These are phyloP conservation scores for Cladophialophora psammophila DNA, from an alignment of 2,329 filamentous ascomycete species.

Conservation along the genomic window DNA sequence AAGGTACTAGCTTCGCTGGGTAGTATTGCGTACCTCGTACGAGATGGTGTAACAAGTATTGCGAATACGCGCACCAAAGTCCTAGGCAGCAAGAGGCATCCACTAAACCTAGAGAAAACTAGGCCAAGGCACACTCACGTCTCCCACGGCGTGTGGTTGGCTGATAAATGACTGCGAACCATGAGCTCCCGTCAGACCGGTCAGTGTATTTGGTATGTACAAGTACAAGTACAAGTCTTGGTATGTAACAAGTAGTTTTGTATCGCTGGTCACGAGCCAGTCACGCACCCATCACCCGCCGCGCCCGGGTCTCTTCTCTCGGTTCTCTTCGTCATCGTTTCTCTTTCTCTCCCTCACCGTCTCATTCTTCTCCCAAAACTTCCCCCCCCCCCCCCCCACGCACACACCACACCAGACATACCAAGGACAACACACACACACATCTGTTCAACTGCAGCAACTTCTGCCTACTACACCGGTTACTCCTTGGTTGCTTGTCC, in stretches of 20 bases:
- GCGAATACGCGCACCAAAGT: background rate
- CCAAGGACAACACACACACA: no score
- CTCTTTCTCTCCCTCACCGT: background rate
- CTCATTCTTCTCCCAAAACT: background rate
- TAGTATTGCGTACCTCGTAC: no score
- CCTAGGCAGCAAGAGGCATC: conserved; percentile 14
- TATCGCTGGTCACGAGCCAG: background rate
- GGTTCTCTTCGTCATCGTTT: background rate
- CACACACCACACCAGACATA: background rate
- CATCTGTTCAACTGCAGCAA: background rate
- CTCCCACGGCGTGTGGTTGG: background rate
- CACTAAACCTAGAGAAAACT: background rate
- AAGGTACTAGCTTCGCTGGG: no score
- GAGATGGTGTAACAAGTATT: no score
- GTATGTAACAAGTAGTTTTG: background rate
- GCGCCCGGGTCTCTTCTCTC: background rate
- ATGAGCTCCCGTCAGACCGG: background rate
- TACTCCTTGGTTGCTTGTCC: background rate
- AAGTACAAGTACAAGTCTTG: no score
- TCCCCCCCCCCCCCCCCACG: background rate
- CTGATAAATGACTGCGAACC: background rate
- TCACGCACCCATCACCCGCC: background rate
- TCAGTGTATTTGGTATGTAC: background rate
- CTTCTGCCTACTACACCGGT: conserved; percentile 4
- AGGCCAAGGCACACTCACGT: conserved; percentile 19